Base-by-base conservation (phyloP, 1,284 basidiomycete genomes). In the Moesziomyces globuligerus region DNA sequence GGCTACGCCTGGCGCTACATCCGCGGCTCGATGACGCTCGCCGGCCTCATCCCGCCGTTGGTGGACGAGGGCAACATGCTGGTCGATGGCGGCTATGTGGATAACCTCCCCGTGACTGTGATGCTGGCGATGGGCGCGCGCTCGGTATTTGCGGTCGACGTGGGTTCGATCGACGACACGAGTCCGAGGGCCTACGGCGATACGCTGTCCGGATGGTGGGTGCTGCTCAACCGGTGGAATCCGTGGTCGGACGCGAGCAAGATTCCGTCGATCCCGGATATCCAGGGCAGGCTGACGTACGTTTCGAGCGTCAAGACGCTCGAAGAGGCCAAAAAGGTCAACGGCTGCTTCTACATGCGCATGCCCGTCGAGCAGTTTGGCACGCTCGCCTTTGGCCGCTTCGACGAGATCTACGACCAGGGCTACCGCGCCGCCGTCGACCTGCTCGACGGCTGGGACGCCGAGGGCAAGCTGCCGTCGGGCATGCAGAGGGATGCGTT, bases 21-120 rank as follows among this genome's bases (percentile, higher is more conserved):
- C 88, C 92, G 95, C 55, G 96, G 93, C 6, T 97, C 94, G 1
- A 99, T 99, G 96, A 93, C 95, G 1, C 85, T 99, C 61, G 94
- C 95, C 20, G 96, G 95, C 67, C 86, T 99, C 37, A 85, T 99
- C 3, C 96, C 96, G 6, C 96, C 96, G 0, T 84, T 99, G 10
- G 95, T 94, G 71, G 94, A 98, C 78, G 91, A 95, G 69, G 96
- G 96, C 3, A 90, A 90, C 75, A 90, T 84, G 83, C 76, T 83
- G 25, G 75, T 75, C 18, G 74, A 77, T 40, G 80, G 74, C n/a
- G 73, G 66, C 3, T 77, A 81, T 57, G 68, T 78, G 18, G 50
- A 61, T 60, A 48, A 67, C 18, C 36, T 69, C 37, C 74, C 92
- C 86, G 93, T 97, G 15, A 89, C 90, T 17, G 89, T 94, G 4